Conservation (phyloP, 2,329 filamentous ascomycete species). For the Venturiaceae sp. region DNA sequence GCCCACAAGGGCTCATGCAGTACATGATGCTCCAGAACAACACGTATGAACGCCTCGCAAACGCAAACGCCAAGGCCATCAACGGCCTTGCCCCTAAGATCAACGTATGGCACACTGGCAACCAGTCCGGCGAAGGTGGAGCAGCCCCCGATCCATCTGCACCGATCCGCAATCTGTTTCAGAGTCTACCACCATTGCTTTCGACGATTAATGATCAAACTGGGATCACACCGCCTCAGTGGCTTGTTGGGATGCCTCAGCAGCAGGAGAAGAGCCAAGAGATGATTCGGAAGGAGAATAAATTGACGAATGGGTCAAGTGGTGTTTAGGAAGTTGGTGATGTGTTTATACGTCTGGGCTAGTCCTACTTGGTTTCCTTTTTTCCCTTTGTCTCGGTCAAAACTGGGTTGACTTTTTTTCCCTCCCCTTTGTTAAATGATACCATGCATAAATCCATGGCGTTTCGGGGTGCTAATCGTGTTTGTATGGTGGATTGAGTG, state of each 20-base stretch:
- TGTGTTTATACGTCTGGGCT: not conserved
- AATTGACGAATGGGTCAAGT: not conserved
- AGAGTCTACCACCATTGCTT: constrained; percentile 73
- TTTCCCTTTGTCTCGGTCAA: not conserved
- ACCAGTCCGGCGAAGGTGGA: constrained; percentile 37
- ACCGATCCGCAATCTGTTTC: constrained; percentile 72
- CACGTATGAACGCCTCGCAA: constrained; percentile 66
- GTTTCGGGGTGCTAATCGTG: not conserved
- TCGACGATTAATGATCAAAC: constrained; percentile 84
- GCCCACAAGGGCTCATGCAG: constrained; percentile 67
- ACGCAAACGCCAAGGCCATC: constrained; percentile 68
- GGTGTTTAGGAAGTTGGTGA: not conserved
- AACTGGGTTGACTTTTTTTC: too few relatives aligned
- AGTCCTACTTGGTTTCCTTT: not conserved
- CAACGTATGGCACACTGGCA: constrained; percentile 77
- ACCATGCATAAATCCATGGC: not conserved
- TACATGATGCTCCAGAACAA: constrained; percentile 83
- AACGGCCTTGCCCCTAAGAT: constrained; percentile 79
- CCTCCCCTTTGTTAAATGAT: not conserved
- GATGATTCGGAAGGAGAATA: not conserved
- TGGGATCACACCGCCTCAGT: constrained; percentile 68
- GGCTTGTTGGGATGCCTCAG: constrained; percentile 49
- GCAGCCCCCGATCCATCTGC: constrained; percentile 46
- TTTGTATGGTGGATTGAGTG: not conserved
- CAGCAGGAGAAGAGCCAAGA: not conserved